These are phyloP conservation scores for Eimeria acervulina DNA, from an alignment of 169 alveolate species.

Conservation along the genomic window DNA sequence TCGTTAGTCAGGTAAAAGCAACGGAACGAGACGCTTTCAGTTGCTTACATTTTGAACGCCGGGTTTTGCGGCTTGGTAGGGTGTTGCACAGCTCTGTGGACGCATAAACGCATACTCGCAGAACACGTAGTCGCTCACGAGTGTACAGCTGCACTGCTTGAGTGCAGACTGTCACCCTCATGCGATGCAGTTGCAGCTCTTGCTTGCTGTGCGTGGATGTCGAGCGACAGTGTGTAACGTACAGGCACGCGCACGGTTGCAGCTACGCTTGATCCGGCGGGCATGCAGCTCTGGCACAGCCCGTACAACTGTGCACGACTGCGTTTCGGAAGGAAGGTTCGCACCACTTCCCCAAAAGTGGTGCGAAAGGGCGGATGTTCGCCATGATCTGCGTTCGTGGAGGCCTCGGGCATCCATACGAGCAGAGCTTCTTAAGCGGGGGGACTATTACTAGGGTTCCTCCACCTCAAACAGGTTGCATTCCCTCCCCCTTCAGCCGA, in stretches of 20 bases:
- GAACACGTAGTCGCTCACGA: background rate
- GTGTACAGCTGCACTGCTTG: background rate
- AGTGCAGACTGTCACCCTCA: background rate
- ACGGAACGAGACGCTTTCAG: background rate
- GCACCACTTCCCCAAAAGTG: background rate
- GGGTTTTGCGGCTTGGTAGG: background rate
- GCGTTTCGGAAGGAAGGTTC: background rate
- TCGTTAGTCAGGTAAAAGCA: background rate
- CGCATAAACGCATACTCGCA: too few relatives aligned
- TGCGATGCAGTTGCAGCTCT: background rate
- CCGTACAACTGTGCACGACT: background rate
- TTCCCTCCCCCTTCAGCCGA: background rate
- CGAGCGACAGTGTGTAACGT: too few relatives aligned
- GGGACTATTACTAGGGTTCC: too few relatives aligned
- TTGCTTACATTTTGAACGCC: background rate
- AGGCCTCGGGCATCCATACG: too few relatives aligned
- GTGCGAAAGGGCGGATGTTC: background rate
- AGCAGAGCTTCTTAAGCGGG: too few relatives aligned
- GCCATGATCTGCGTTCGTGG: background rate
- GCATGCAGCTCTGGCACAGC: background rate
- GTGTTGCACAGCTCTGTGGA: too few relatives aligned
- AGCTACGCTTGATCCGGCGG: background rate
- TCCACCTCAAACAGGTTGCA: background rate
- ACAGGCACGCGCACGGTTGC: background rate
- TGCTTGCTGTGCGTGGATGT: background rate